Conservation (phyloP, 352 stramenopile genomes). For the Phytophthora fragariaefolia region DNA sequence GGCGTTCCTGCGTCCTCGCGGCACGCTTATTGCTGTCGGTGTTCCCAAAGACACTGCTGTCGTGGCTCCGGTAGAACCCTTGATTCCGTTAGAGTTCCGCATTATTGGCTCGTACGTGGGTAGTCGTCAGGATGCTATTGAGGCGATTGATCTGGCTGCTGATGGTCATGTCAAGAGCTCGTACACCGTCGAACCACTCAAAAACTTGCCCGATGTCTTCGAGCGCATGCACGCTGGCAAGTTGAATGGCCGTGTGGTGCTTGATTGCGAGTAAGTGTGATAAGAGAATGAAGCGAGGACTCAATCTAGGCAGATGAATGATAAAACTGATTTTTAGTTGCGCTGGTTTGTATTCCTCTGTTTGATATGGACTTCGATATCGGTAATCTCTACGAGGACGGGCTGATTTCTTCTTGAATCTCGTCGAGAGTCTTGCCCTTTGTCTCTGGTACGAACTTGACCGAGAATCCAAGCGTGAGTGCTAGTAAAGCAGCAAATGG, state of each 20-base stretch:
- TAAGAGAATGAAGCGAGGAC: too few species aligned
- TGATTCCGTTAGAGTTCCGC: not conserved
- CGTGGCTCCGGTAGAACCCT: too few species aligned
- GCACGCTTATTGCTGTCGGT: slow-evolving; percentile 71
- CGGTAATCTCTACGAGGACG: slow-evolving; percentile 12
- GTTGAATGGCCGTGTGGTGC: slow-evolving; percentile 45
- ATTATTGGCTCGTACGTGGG: slow-evolving; percentile 56
- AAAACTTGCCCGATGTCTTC: slow-evolving; percentile 52
- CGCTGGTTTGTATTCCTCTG: not conserved
- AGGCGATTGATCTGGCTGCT: slow-evolving; percentile 58
- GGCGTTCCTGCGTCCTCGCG: slow-evolving; percentile 46
- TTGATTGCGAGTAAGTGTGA: slow-evolving; percentile 47
- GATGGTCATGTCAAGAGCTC: slow-evolving; percentile 52
- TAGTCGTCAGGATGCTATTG: slow-evolving; percentile 60
- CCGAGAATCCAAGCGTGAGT: slow-evolving; percentile 70
- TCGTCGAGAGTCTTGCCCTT: slow-evolving; percentile 84
- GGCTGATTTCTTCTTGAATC: slow-evolving; percentile 59
- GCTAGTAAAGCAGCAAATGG: slow-evolving; percentile 88
- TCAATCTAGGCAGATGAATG: too few species aligned
- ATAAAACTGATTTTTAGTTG: slow-evolving; percentile 3
- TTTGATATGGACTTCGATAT: slow-evolving; percentile 1
- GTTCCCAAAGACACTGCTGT: slow-evolving; percentile 62
- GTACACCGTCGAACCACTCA: slow-evolving; percentile 45
- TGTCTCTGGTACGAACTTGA: slow-evolving; percentile 91
- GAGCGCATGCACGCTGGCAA: slow-evolving; percentile 48